Conservation (phyloP, 305 asterid species). For the Solanum hybrid region DNA sequence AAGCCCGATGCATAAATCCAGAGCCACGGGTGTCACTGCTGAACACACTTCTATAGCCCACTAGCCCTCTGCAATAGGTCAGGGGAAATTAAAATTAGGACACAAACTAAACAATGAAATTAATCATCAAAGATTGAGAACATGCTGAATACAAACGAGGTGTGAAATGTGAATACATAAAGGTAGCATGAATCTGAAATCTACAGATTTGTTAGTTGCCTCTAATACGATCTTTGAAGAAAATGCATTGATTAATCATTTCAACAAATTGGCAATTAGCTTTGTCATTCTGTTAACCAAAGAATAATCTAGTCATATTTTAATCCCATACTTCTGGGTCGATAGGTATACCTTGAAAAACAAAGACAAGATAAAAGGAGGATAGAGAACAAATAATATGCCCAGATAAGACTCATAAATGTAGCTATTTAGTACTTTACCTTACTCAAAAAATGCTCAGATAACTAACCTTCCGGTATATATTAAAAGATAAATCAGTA, state of each 20-base stretch:
- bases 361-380: neutral
- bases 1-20: slow-evolving; percentile 99
- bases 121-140: neutral
- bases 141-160: neutral
- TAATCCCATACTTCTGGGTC: neutral
- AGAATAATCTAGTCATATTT: neutral
- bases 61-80: slow-evolving; percentile 68
- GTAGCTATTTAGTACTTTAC: neutral
- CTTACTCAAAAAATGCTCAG: neutral
- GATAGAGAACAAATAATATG: neutral
- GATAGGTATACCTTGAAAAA: neutral
- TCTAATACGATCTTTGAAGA: neutral
- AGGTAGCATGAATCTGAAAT: neutral
- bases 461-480: neutral
- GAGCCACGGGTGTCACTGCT: slow-evolving; percentile 95
- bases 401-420: neutral
- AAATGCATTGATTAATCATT: neutral
- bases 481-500: neutral
- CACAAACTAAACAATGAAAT: neutral
- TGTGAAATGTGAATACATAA: neutral
- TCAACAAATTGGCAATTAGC: neutral
- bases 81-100: neutral
- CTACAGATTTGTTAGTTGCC: neutral
- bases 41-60: slow-evolving; percentile 96
- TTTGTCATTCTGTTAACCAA: neutral